Evolutionary conservation across 139 green algal genomes (phyloP).

Genomic region (Chlamydomonas sp.): DNA sequence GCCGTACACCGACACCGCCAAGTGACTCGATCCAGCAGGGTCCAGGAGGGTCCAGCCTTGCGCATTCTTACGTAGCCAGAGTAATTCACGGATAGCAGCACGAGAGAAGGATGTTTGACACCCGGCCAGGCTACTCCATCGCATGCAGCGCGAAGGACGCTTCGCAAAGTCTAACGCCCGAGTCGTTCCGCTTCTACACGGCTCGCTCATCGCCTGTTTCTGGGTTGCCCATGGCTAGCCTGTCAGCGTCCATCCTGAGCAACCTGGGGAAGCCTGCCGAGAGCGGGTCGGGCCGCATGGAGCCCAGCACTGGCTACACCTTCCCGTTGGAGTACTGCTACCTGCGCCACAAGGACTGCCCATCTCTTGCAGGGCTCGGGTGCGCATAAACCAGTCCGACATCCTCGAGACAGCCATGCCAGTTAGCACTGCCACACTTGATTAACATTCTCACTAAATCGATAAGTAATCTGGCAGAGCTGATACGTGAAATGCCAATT

Average conservation of each 20-base stretch:
- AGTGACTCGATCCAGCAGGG: too few relatives aligned
- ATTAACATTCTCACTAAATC: background rate
- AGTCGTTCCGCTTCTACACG: conserved; percentile 13
- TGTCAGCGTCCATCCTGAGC: background rate
- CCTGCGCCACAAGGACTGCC: conserved; percentile 43
- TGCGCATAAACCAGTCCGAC: background rate
- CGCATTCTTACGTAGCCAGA: too few relatives aligned
- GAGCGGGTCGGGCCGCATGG: background rate
- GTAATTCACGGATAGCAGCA: too few relatives aligned
- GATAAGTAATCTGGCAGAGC: background rate
- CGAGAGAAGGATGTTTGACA: too few relatives aligned
- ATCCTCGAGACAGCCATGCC: background rate
- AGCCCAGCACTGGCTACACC: conserved; percentile 40
- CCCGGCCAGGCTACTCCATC: too few relatives aligned
- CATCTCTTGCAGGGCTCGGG: conserved; percentile 42
- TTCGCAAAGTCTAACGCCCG: background rate
- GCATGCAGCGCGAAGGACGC: background rate
- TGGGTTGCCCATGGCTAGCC: background rate
- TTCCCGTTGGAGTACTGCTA: conserved; percentile 47
- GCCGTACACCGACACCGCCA: too few relatives aligned
- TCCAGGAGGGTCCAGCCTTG: too few relatives aligned
- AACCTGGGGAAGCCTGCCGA: background rate
- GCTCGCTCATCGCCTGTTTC: background rate
- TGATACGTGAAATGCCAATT: background rate
- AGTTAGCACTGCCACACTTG: background rate